A percentile compares a stretch with the other conserved stretches of the same genome.
phyloP scores from a whole-genome alignment of 805 yeast genomes.

The Saccharomycopsis oosterbeekiorum region DNA sequence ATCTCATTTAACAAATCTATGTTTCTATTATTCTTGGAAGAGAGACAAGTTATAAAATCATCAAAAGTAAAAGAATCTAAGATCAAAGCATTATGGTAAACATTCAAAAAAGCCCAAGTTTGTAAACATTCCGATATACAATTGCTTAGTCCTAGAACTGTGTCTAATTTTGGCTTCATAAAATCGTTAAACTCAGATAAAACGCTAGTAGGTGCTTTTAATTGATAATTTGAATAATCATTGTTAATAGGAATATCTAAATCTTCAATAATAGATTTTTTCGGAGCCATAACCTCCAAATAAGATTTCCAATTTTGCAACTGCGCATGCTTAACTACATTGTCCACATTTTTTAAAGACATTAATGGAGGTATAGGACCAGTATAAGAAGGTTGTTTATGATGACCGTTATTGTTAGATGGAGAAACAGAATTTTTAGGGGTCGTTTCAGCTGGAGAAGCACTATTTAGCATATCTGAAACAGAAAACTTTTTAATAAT shows the following conservation, averaged over 20 bases:
- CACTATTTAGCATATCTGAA: not conserved
- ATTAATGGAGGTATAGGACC: constrained; percentile 17
- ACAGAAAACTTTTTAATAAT: not conserved
- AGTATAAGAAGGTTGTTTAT: not conserved
- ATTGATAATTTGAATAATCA: not conserved
- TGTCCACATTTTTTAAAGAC: constrained; percentile 4
- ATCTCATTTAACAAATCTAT: constrained; percentile 54
- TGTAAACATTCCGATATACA: constrained; percentile 41
- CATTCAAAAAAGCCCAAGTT: constrained; percentile 65
- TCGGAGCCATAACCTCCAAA: constrained; percentile 13
- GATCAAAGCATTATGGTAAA: constrained; percentile 52
- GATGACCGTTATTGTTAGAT: not conserved
- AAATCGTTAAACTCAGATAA: constrained; percentile 6
- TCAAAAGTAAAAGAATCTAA: constrained; percentile 76
- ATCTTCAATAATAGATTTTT: constrained; percentile 16
- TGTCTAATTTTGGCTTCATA: constrained; percentile 3
- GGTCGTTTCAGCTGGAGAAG: not conserved
- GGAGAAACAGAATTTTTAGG: not conserved
- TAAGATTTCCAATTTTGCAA: constrained; percentile 5
- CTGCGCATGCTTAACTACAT: constrained; percentile 8
- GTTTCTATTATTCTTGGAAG: constrained; percentile 36
- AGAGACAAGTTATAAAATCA: constrained; percentile 54
- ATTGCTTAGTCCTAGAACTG: constrained; percentile 12
- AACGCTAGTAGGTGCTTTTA: not conserved
- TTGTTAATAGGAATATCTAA: constrained; percentile 8